Evolutionary conservation across 176 grass and related monocot genomes (phyloP), one percentile per base, ranked within the genome.

Genomic region (Eremochloa ophiuroides): DNA sequence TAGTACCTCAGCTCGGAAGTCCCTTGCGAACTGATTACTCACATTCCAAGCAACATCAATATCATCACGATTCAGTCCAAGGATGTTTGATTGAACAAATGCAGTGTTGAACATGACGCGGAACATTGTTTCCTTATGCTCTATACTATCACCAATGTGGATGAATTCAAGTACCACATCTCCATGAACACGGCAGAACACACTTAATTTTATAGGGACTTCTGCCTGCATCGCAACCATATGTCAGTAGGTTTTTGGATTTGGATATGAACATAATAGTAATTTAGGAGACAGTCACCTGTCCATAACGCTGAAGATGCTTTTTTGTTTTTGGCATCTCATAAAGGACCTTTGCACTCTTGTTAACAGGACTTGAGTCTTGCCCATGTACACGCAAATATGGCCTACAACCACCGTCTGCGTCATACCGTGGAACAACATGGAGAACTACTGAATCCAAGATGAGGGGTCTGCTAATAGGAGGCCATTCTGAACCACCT

Each of bases 41-140:
- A 88, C 74, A 95, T 93, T 95, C 96, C 96, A 98, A 12, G 74
- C 68, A 82, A 89, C 82, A 80, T 98, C 96, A 76, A 98, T 85
- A 81, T 98, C 93, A 77, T 98, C 96, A 72, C 90, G 93, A 80
- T 89, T 93, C 56, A 98, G 72, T 67, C 31, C 75, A 40, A 98
- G 84, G 41, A 85, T 83, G 72, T 98, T 93, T 33, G 93, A 98
- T 75, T 88, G 88, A 79, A 98, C 40, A 84, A 95, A 98, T 34
- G 96, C 88, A 67, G 96, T 98, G 78, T 98, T 98, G 81, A 98
- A 98, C 96, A 98, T 98, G 71, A 87, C 71, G 8, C 85, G 90
- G 66, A 98, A 95, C 93, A 93, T 95, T 80, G 87, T 91, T 82
- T 98, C 88, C 83, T 93, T 87, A 6, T 74, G 41, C 74, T 93